Evolutionary conservation across 2,329 filamentous ascomycete genomes (phyloP).

Genomic region (Ampelomyces quisqualis): DNA sequence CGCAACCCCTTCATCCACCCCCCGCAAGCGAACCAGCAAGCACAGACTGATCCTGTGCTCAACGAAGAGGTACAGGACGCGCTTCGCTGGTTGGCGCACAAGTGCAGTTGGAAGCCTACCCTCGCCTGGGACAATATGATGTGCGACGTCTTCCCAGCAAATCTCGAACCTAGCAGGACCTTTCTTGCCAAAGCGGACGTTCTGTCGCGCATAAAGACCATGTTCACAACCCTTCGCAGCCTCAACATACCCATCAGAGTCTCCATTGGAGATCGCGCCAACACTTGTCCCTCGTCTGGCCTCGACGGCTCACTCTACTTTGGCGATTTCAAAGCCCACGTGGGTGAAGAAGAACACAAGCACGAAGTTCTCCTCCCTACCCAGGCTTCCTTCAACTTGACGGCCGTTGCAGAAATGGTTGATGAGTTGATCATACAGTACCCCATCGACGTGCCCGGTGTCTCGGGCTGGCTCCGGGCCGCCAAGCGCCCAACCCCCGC

Average conservation of each 20-base stretch:
- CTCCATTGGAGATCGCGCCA: slow-evolving; percentile 36
- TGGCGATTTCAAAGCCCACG: slow-evolving; percentile 37
- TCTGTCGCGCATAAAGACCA: slow-evolving; percentile 32
- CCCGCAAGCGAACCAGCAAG: slow-evolving; percentile 13
- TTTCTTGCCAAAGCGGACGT: slow-evolving; percentile 37
- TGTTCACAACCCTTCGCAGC: slow-evolving; percentile 31
- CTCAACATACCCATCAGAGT: slow-evolving; percentile 38
- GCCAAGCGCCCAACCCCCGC: slow-evolving; percentile 25
- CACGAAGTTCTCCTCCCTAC: slow-evolving; percentile 34
- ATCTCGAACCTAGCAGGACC: slow-evolving; percentile 31
- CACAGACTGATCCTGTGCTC: slow-evolving; percentile 28
- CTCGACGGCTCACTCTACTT: slow-evolving; percentile 40
- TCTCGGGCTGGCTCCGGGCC: slow-evolving; percentile 27
- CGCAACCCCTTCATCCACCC: slow-evolving; percentile 27
- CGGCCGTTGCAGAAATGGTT: slow-evolving; percentile 35
- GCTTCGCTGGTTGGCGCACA: slow-evolving; percentile 34
- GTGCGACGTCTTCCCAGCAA: slow-evolving; percentile 42
- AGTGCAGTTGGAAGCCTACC: slow-evolving; percentile 39
- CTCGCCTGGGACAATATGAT: slow-evolving; percentile 41
- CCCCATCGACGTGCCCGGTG: slow-evolving; percentile 34
- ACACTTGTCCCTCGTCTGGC: slow-evolving; percentile 27
- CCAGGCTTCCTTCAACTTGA: slow-evolving; percentile 37
- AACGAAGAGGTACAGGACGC: slow-evolving; percentile 37
- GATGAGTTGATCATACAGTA: slow-evolving; percentile 43
- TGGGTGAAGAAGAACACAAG: slow-evolving; percentile 27